A percentile compares a stretch with the other conserved stretches of the same genome.
Evolutionary conservation across 163 green algal genomes (phyloP).

Genomic region (Chloroidium sp.): DNA sequence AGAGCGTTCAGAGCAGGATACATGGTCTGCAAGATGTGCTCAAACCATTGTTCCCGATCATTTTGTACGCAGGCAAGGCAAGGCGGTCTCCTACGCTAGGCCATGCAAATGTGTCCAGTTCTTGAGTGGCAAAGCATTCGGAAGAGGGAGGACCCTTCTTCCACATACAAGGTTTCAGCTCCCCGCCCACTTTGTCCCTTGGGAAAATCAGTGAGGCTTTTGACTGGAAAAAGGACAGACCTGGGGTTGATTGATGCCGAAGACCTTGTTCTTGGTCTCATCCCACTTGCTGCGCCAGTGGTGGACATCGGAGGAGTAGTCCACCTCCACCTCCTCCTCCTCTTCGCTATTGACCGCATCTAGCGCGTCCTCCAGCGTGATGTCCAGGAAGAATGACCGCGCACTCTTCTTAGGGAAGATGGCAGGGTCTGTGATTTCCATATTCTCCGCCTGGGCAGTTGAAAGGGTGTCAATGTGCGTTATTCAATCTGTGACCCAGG

Average conservation of each 20-base stretch:
- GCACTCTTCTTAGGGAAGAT: conserved; percentile 1
- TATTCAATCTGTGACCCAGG: no score
- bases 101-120: not conserved
- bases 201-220: not conserved
- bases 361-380: conserved; percentile 26
- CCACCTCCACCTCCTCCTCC: not conserved
- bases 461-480: not conserved
- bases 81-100: not conserved
- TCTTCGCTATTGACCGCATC: not conserved
- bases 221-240: not conserved
- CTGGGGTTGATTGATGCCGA: conserved; percentile 8
- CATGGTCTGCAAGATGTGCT: no score
- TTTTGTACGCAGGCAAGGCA: not conserved
- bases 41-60: no score
- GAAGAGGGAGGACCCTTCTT: not conserved
- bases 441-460: not conserved
- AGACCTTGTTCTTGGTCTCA: conserved; percentile 23
- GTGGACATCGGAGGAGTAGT: conserved; percentile 15
- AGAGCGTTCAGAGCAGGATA: no score
- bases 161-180: not conserved
- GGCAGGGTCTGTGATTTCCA: not conserved
- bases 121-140: not conserved
- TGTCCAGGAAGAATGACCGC: conserved; percentile 47
- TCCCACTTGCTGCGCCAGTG: conserved; percentile 29
- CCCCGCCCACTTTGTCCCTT: conserved; percentile 4